Percentiles rank a stretch among this genome's conserved stretches.
Conservation (phyloP, 2,329 filamentous ascomycete genomes). For the Hirsutella minnesotensis region DNA sequence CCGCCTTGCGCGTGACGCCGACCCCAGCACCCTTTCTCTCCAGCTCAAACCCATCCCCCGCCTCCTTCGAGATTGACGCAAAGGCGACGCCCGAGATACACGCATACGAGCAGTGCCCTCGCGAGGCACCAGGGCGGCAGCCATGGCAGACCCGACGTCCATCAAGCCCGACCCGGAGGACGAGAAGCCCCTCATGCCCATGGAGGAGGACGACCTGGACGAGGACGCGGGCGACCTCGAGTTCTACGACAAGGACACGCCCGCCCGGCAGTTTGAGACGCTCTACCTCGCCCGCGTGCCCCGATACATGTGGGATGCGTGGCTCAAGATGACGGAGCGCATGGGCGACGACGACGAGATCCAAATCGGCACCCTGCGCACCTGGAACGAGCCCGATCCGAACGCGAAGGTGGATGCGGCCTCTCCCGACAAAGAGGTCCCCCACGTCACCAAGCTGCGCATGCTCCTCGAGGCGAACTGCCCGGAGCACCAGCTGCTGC, state of each 20-base stretch:
- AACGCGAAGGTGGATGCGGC: conserved; percentile 36
- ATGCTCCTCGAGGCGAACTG: conserved; percentile 58
- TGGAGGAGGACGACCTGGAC: conserved; percentile 58
- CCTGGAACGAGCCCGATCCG: conserved; percentile 41
- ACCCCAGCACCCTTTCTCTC: neutral
- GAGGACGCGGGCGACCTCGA: conserved; percentile 45
- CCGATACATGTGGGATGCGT: conserved; percentile 69
- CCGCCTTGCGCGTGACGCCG: no score
- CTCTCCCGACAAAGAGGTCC: no score
- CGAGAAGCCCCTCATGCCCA: conserved; percentile 29
- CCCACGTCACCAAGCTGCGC: conserved; percentile 26
- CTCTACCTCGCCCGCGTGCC: conserved; percentile 70
- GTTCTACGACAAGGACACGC: conserved; percentile 35
- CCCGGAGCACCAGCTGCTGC: conserved; percentile 60
- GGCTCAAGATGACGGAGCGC: conserved; percentile 41
- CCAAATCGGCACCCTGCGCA: conserved; percentile 62
- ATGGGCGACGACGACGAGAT: conserved; percentile 74
- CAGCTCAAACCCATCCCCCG: no score
- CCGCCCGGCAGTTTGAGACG: conserved; percentile 27
- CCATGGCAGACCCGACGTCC: conserved; percentile 13
- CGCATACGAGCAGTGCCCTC: no score
- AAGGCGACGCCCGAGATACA: no score
- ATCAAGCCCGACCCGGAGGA: conserved; percentile 40
- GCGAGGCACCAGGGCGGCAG: neutral
- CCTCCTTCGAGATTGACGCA: no score